phyloP scores from a whole-genome alignment of 495 filamentous ascomycete species.

The Astrothelium macrocarpum region DNA sequence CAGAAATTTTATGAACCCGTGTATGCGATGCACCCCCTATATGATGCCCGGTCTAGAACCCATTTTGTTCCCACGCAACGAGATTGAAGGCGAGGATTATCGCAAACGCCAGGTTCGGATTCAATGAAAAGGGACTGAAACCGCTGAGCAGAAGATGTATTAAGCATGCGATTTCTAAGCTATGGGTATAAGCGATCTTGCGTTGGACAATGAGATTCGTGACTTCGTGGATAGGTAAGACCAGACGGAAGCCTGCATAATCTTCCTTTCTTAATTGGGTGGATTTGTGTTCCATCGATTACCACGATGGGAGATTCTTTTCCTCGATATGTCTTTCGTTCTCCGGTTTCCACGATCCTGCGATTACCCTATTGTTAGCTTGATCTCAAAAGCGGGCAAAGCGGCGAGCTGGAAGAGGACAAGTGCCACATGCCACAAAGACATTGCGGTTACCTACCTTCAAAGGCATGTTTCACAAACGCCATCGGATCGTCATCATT shows the following conservation, averaged over 20 bases:
- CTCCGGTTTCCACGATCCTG: slow-evolving; percentile 76
- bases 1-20: neutral
- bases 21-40: neutral
- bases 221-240: neutral
- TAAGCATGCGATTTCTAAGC: neutral
- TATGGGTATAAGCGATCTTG: neutral
- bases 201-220: neutral
- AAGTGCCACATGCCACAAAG: slow-evolving; percentile 21
- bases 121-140: neutral
- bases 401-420: slow-evolving; percentile 14
- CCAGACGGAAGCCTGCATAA: neutral
- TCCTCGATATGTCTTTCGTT: slow-evolving; percentile 45
- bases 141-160: too few species aligned
- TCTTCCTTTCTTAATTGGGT: neutral
- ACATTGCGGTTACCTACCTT: slow-evolving; percentile 48
- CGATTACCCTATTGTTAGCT: slow-evolving; percentile 5
- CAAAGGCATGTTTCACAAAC: slow-evolving; percentile 95
- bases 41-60: neutral
- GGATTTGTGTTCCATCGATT: neutral
- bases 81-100: neutral
- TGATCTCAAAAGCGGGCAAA: slow-evolving; percentile 9
- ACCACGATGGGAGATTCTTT: slow-evolving; percentile 8
- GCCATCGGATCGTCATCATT: slow-evolving; percentile 92
- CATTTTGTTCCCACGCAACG: neutral
- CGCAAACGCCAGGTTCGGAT: neutral